Base-by-base conservation (phyloP, 2,329 filamentous ascomycete species). In the Verticillium zaregamsianum region DNA sequence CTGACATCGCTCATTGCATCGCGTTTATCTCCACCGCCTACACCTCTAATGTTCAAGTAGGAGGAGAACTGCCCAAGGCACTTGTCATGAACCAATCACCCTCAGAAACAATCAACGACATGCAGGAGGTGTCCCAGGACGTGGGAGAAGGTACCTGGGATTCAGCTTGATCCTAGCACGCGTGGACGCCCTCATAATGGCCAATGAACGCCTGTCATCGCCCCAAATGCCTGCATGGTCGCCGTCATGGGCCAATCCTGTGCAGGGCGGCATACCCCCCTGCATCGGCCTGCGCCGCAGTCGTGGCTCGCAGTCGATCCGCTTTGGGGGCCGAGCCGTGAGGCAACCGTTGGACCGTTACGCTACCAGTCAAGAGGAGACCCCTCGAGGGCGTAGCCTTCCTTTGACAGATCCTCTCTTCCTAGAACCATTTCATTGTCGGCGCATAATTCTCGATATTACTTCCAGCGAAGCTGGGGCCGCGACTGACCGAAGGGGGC, bases 191-290 rank as follows among this genome's bases (percentile, higher is more conserved):
- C 20, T 12, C 9, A 12, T 11, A n/a, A 55, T 14, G 59, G 55
- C 63, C 61, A 64, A 64, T 64, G 11, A 37, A 37, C 56, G 39
- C 61, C 57, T 59, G 57, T 58, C 55, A 59, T 61, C 58, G 61
- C 59, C 55, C 60, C 37, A 25, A 33, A 20, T 57, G 59, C 54
- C 59, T 59, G 54, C 25, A 59, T 58, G 62, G 63, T 63, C 62
- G 63, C 57, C 59, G 45, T 54, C 61, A 63, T 64, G 62, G 63
- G 57, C 63, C 63, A 64, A 64, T 64, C 63, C 63, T 14, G 54
- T 55, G 28, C 54, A 9, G 23, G 14, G 2, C 54, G 28, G 23
- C 59, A 52, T 20, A n/a, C 28, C 25, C 23, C 23, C 59, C 40
- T 52, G 45, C 20, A 23, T 52, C 45, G 45, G 45, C 45, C 33